Percentiles rank a stretch among this genome's conserved stretches.
Conservation (phyloP, 371 early-diverging fungal species). For the Mortierella sp. region DNA sequence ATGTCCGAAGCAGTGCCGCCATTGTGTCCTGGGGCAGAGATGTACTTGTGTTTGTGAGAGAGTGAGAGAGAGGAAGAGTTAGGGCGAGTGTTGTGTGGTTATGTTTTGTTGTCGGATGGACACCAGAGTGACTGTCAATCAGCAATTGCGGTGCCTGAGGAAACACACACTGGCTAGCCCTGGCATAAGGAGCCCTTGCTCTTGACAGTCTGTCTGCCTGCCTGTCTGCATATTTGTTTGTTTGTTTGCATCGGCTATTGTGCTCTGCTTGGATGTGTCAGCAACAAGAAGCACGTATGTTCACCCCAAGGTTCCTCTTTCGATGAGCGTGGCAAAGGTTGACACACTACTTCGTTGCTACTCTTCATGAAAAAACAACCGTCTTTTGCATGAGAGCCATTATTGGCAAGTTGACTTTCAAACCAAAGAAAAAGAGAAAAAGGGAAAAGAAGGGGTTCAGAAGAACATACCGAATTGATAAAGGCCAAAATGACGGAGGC, state of each 20-base stretch:
- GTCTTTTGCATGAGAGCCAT: too few species aligned
- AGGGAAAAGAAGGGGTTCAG: neutral
- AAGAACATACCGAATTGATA: neutral
- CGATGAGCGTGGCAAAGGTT: neutral
- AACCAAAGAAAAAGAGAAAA: too few species aligned
- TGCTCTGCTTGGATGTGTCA: neutral
- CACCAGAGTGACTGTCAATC: too few species aligned
- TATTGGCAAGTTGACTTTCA: neutral
- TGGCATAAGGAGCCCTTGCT: neutral
- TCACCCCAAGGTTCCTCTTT: neutral
- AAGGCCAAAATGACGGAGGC: neutral
- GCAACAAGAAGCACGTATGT: neutral
- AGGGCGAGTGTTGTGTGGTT: neutral
- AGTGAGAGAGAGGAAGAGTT: neutral
- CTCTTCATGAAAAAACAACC: neutral
- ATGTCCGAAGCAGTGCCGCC: constrained; percentile 7
- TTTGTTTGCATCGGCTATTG: neutral
- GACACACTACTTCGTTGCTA: neutral
- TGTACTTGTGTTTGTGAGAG: neutral
- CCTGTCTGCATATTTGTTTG: neutral
- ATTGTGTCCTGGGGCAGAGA: neutral
- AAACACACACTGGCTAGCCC: too few species aligned
- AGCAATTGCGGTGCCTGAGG: too few species aligned
- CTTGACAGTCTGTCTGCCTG: neutral
- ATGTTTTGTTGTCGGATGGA: neutral